Base-by-base conservation (phyloP, 352 stramenopile genomes). In the Nothophytophthora sp. region DNA sequence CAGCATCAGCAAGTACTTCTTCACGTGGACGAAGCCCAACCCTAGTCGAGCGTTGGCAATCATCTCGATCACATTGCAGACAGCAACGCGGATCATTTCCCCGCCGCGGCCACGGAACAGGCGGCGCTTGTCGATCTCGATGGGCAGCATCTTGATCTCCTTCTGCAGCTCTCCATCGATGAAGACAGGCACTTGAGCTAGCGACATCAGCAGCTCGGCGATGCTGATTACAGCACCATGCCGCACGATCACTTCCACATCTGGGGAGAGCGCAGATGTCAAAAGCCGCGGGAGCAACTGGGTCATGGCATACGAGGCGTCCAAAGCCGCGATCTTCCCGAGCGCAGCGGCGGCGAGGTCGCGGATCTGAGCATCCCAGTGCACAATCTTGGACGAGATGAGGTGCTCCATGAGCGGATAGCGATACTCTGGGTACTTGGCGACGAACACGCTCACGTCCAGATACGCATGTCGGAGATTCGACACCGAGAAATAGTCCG, bases 401-500 rank as follows among this genome's bases (percentile, higher is more conserved):
- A 96, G 71, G 60, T 98, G 82, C 5, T 95, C 76, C 13, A 97
- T 59, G 2, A 98, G 60, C 9, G 73, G 46, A 50, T 91, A 90
- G 2, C 83, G 85, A 50, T 97, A 97, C 37, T 88, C 73, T 13
- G 73, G 76, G 53, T 97, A 99, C 45, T 85, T 73, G 4, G 96
- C 96, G 43, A 99, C 81, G 29, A 92, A 88, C 7, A 84, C 63
- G 30, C 95, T 90, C 32, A 99, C 88, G 12, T 90, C 75, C 25
- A 97, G 60, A 69, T 97, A 99, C 4, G 97, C 90, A 55, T 98
- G 82, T 4, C 69, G 90, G 20, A 92, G 48, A 41, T 90, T 92
- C 9, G 81, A 95, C n/a, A 99, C 73, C 2, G 96, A 97, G 50
- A 98, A 99, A 67, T 99, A 99, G 67, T 99, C 97, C 3, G 97